These are phyloP conservation scores for Cercophora samala DNA, from an alignment of 495 filamentous ascomycete genomes.

Conservation along the genomic window DNA sequence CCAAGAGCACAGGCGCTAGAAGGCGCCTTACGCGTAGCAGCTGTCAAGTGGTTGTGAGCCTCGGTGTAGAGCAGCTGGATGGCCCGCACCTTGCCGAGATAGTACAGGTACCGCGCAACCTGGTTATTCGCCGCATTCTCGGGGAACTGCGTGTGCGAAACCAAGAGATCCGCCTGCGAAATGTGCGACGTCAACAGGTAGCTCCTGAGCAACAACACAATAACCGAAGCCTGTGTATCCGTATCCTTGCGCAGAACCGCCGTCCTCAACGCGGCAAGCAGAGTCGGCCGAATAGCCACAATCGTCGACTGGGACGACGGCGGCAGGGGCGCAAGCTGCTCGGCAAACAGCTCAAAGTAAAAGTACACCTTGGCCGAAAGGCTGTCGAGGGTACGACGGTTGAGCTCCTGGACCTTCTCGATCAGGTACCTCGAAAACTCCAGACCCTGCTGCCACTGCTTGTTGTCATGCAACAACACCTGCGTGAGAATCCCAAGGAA, in stretches of 20 bases:
- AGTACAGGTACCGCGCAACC: slow-evolving; percentile 93
- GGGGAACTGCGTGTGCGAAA: slow-evolving; percentile 92
- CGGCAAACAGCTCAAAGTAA: slow-evolving; percentile 92
- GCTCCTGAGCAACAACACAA: slow-evolving; percentile 89
- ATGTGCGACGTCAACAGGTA: slow-evolving; percentile 96
- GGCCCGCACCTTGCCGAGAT: slow-evolving; percentile 90
- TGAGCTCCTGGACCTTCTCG: slow-evolving; percentile 79
- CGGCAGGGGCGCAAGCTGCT: slow-evolving; percentile 79
- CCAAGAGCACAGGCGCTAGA: slow-evolving; percentile 83
- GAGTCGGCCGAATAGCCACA: slow-evolving; percentile 77
- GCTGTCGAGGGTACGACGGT: slow-evolving; percentile 90
- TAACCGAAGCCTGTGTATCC: slow-evolving; percentile 92
- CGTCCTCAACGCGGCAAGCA: slow-evolving; percentile 85
- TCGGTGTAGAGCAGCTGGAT: slow-evolving; percentile 96
- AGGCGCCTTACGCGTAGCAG: slow-evolving; percentile 90
- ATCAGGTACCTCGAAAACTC: slow-evolving; percentile 78
- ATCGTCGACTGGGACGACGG: slow-evolving; percentile 82
- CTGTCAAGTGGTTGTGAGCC: slow-evolving; percentile 88
- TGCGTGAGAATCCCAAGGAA: slow-evolving; percentile 88
- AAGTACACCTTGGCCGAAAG: slow-evolving; percentile 95
- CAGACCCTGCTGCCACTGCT: slow-evolving; percentile 71
- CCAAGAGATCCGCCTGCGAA: slow-evolving; percentile 90
- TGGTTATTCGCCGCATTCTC: slow-evolving; percentile 93
- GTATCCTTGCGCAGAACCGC: slow-evolving; percentile 92
- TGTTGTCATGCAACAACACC: slow-evolving; percentile 83